Evolutionary conservation across 129 eudicot genomes (phyloP).

Genomic region (Rutidosis leptorrhynchoides): DNA sequence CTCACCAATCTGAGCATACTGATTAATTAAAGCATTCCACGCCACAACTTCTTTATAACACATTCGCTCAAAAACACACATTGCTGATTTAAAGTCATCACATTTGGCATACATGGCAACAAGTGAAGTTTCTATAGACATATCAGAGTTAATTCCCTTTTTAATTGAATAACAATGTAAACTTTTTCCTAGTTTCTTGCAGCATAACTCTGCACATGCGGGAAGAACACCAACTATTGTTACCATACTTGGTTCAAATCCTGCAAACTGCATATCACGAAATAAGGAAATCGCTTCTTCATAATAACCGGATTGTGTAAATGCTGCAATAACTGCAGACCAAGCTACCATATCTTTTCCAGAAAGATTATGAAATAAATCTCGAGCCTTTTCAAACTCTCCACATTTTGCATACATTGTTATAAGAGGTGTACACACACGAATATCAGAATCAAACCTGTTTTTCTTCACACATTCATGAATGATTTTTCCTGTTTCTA

Average conservation of each 20-base stretch:
- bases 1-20: constrained; percentile 54
- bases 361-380: constrained; percentile 41
- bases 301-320: constrained; percentile 50
- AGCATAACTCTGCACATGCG: constrained; percentile 50
- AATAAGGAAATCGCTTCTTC: constrained; percentile 54
- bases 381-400: constrained; percentile 44
- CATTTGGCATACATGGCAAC: constrained; percentile 77
- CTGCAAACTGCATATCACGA: constrained; percentile 51
- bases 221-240: constrained; percentile 64
- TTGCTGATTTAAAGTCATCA: constrained; percentile 36
- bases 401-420: constrained; percentile 74
- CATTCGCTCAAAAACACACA: constrained; percentile 45
- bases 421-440: constrained; percentile 55
- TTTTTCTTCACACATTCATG: constrained; percentile 49
- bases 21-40: constrained; percentile 65
- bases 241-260: constrained; percentile 47
- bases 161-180: constrained; percentile 59
- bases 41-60: constrained; percentile 49
- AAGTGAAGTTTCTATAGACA: constrained; percentile 47
- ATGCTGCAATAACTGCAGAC: constrained; percentile 70
- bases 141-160: constrained; percentile 33
- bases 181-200: constrained; percentile 47
- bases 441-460: constrained; percentile 46
- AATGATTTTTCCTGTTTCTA: constrained; percentile 48
- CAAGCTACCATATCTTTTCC: constrained; percentile 70